These are phyloP conservation scores for Penicillium crustosum DNA, from an alignment of 2,329 filamentous ascomycete species.

Conservation along the genomic window DNA sequence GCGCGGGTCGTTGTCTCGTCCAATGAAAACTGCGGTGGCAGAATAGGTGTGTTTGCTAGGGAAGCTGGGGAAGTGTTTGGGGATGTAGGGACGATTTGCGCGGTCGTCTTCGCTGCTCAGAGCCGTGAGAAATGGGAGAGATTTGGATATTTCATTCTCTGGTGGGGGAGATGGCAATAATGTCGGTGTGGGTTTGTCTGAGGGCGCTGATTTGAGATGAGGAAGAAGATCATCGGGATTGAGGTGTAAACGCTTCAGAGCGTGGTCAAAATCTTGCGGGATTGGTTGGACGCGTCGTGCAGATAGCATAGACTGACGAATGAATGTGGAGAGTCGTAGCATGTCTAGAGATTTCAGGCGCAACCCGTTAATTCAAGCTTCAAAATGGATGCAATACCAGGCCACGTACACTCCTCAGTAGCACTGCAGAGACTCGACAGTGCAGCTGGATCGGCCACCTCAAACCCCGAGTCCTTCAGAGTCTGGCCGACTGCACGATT, in stretches of 20 bases:
- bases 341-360: slow-evolving; percentile 49
- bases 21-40: slow-evolving; percentile 58
- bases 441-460: slow-evolving; percentile 55
- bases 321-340: slow-evolving; percentile 53
- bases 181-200: slow-evolving; percentile 24
- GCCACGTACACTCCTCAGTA: slow-evolving; percentile 59
- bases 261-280: slow-evolving; percentile 59
- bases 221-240: slow-evolving; percentile 36
- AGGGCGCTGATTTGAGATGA: slow-evolving; percentile 32
- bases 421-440: slow-evolving; percentile 56
- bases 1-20: slow-evolving; percentile 60
- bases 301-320: slow-evolving; percentile 59
- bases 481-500: slow-evolving; percentile 55
- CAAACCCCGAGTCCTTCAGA: slow-evolving; percentile 55
- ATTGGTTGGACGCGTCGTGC: slow-evolving; percentile 57
- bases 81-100: slow-evolving; percentile 54
- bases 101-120: slow-evolving; percentile 51
- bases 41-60: slow-evolving; percentile 66
- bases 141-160: slow-evolving; percentile 38
- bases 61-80: slow-evolving; percentile 60
- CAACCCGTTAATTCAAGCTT: slow-evolving; percentile 19
- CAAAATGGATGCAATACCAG: not conserved
- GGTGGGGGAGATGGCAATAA: slow-evolving; percentile 43
- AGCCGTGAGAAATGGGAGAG: slow-evolving; percentile 51
- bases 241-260: slow-evolving; percentile 34